Conservation (phyloP, 169 alveolate species). For the Theileria orientalis region DNA sequence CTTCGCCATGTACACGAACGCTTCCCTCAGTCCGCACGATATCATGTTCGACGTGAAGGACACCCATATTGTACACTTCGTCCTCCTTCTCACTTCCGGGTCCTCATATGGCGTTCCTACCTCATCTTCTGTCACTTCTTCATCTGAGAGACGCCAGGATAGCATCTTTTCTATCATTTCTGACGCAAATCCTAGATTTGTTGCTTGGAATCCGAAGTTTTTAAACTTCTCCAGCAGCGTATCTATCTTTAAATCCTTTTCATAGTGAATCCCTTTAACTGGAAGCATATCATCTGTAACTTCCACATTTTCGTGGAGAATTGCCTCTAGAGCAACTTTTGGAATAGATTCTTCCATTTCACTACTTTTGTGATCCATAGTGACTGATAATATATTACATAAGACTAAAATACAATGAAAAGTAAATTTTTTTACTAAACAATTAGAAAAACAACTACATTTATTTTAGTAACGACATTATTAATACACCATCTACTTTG, state of each 20-base stretch:
- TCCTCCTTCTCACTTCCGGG: slow-evolving; percentile 77
- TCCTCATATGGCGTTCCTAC: slow-evolving; percentile 59
- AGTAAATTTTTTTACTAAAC: too few relatives aligned
- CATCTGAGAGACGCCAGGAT: slow-evolving; percentile 57
- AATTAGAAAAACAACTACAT: too few relatives aligned
- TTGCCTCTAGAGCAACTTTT: slow-evolving; percentile 49
- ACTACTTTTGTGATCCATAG: not conserved
- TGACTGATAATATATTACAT: too few relatives aligned
- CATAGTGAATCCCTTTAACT: slow-evolving; percentile 67
- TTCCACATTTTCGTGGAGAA: slow-evolving; percentile 52
- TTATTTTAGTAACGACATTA: too few relatives aligned
- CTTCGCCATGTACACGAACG: slow-evolving; percentile 89
- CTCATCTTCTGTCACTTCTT: slow-evolving; percentile 40
- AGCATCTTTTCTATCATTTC: slow-evolving; percentile 76
- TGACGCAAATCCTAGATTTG: slow-evolving; percentile 75
- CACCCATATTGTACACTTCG: slow-evolving; percentile 92
- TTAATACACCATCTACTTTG: too few relatives aligned
- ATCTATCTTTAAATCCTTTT: slow-evolving; percentile 56
- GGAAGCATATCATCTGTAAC: slow-evolving; percentile 62
- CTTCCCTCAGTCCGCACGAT: slow-evolving; percentile 94
- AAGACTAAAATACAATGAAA: too few relatives aligned
- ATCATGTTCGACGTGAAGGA: slow-evolving; percentile 97
- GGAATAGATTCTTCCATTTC: slow-evolving; percentile 13
- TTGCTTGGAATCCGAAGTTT: slow-evolving; percentile 76
- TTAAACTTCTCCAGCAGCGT: slow-evolving; percentile 63